Conservation (phyloP, 345 rosid genomes). For the Turritis glabra region DNA sequence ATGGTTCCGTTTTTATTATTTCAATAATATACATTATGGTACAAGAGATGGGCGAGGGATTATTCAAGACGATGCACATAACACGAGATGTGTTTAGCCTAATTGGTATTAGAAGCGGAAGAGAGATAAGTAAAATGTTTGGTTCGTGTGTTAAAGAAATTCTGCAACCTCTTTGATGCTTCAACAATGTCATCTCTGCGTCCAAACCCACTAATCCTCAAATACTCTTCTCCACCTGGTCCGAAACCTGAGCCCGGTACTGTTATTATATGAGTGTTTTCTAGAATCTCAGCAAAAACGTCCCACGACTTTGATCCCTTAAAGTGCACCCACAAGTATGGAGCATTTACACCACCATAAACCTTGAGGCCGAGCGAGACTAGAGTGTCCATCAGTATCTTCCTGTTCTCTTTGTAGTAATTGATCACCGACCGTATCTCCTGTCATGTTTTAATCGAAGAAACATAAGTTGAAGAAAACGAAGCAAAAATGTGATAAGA, state of each 20-base stretch:
- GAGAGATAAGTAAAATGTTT: conserved; percentile 25
- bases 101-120: conserved; percentile 23
- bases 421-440: conserved; percentile 39
- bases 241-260: conserved; percentile 84
- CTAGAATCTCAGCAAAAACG: conserved; percentile 65
- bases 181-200: conserved; percentile 49
- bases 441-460: conserved; percentile 13
- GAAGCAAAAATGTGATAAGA: not conserved
- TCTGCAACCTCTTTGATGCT: conserved; percentile 58
- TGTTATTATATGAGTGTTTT: conserved; percentile 63
- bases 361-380: conserved; percentile 51
- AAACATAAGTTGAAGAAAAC: not conserved
- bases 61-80: conserved; percentile 10
- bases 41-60: not conserved
- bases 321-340: conserved; percentile 77
- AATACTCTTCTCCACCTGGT: conserved; percentile 71
- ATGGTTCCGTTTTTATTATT: conserved; percentile 15
- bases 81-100: not conserved
- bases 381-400: conserved; percentile 56
- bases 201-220: conserved; percentile 80
- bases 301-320: conserved; percentile 71
- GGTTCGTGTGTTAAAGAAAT: conserved; percentile 22
- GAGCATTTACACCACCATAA: conserved; percentile 76
- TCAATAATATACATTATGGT: conserved; percentile 19
- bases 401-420: conserved; percentile 67